These are phyloP conservation scores for Termitomyces sp. DNA, from an alignment of 768 basidiomycete species.

Conservation along the genomic window DNA sequence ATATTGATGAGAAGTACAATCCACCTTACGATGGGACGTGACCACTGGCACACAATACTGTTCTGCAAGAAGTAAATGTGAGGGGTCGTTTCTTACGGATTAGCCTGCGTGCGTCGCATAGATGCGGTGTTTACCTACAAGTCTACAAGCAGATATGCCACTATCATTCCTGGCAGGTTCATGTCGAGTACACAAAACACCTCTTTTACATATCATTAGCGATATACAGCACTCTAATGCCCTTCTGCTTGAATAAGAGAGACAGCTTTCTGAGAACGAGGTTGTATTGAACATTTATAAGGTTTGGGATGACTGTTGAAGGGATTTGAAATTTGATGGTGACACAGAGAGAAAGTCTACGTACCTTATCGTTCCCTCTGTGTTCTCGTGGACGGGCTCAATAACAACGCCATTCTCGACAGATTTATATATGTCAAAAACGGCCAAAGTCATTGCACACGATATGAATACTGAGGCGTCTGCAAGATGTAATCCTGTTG, in stretches of 20 bases:
- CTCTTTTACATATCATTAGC: no score
- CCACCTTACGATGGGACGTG: no score
- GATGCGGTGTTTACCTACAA: no score
- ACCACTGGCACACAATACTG: no score
- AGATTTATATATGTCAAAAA: constrained; percentile 45
- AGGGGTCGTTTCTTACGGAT: no score
- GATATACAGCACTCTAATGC: constrained; percentile 4
- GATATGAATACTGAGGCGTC: constrained; percentile 51
- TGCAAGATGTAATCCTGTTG: constrained; percentile 46
- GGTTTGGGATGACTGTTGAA: constrained; percentile 51
- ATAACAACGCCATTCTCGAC: constrained; percentile 41
- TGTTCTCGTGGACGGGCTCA: constrained; percentile 52
- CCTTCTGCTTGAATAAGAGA: constrained; percentile 48
- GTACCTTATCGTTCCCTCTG: constrained; percentile 63
- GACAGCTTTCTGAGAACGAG: constrained; percentile 53
- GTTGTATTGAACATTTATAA: constrained; percentile 56
- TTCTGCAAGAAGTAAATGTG: no score
- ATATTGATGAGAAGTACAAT: no score
- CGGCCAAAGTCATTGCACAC: constrained; percentile 48
- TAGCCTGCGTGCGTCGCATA: no score
- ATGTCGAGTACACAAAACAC: no score
- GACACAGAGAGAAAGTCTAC: not conserved
- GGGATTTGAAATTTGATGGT: constrained; percentile 1
- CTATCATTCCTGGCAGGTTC: no score
- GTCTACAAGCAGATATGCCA: no score